phyloP scores from a whole-genome alignment of 2,329 filamentous ascomycete species.

The Corynespora cassiicola region DNA sequence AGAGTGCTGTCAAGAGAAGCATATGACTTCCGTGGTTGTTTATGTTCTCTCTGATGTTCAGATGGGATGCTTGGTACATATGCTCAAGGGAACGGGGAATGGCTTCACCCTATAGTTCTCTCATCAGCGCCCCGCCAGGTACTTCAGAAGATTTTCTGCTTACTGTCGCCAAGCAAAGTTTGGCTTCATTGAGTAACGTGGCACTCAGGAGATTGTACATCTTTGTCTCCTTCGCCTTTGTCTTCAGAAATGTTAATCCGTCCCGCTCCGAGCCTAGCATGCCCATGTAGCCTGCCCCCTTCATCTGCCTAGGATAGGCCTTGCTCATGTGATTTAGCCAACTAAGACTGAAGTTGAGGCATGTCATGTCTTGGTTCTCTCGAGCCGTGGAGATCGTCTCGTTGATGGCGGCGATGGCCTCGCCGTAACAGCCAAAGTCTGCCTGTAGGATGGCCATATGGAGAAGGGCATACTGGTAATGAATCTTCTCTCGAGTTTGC shows the following conservation, averaged over 20 bases:
- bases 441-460: conserved; percentile 93
- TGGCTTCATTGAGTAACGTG: conserved; percentile 84
- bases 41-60: conserved; percentile 80
- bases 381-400: conserved; percentile 94
- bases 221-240: conserved; percentile 83
- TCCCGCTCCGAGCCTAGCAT: conserved; percentile 82
- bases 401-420: conserved; percentile 92
- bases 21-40: conserved; percentile 77
- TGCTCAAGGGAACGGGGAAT: conserved; percentile 72
- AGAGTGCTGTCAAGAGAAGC: conserved; percentile 74
- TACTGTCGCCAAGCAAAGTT: conserved; percentile 76
- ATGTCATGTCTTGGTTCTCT: conserved; percentile 90
- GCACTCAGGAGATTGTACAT: conserved; percentile 88
- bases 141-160: conserved; percentile 39
- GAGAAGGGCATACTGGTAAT: conserved; percentile 93
- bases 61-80: conserved; percentile 80
- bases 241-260: conserved; percentile 80
- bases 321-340: conserved; percentile 97
- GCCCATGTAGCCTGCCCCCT: conserved; percentile 71
- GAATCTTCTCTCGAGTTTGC: conserved; percentile 80
- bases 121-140: conserved; percentile 13
- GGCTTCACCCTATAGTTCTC: conserved; percentile 59
- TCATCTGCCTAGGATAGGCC: conserved; percentile 78
- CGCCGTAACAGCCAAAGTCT: conserved; percentile 89
- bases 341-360: conserved; percentile 92